Base-by-base conservation (phyloP, 352 stramenopile species). In the Globisporangium megalacanthum region DNA sequence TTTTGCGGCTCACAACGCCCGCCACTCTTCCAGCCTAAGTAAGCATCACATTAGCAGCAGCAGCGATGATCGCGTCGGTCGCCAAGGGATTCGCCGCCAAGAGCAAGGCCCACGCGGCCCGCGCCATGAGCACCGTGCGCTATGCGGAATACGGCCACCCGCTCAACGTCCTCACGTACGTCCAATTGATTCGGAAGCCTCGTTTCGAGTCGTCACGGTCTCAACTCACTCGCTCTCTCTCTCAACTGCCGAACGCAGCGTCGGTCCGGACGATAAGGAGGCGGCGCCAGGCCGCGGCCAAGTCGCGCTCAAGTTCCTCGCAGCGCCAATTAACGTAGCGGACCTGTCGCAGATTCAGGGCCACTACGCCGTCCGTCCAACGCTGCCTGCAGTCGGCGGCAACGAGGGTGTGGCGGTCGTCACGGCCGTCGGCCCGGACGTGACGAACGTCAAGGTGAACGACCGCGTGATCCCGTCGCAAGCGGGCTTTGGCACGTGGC, bases 291-390 rank as follows among this genome's bases (percentile, higher is more conserved):
- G 62, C 41, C 63, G 69, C 15, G 75, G 70, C 49, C 82, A 96
- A 60, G 83, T 96, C 19, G 82, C 79, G 42, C 70, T 96, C 58
- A 91, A 94, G 74, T 94, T 96, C 69, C 64, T 96, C 59, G 88
- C 86, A 20, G 85, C 86, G 45, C 88, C 88, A 6, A 94, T 96
- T 61, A 95, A 96, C 61, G 79, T 91, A 45, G 77, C 86, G 29
- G 88, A 96, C 61, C 72, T 95, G 56, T 91, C 82, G 60, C 83
- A 94, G 77, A 91, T 95, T 49, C 83, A 94, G 67, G 88, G 88
- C 50, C 69, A 74, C 10, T 95, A 96, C 66, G 81, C 80, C 36
- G 82, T 94, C 61, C 75, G 83, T 39, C 80, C 86, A 17, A 69
- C 52, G 57, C 79, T 96, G 53, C 88, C 88, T 5, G 88, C 88